Evolutionary conservation across 2,329 filamentous ascomycete species (phyloP).

Genomic region (Monosporascus sp.): DNA sequence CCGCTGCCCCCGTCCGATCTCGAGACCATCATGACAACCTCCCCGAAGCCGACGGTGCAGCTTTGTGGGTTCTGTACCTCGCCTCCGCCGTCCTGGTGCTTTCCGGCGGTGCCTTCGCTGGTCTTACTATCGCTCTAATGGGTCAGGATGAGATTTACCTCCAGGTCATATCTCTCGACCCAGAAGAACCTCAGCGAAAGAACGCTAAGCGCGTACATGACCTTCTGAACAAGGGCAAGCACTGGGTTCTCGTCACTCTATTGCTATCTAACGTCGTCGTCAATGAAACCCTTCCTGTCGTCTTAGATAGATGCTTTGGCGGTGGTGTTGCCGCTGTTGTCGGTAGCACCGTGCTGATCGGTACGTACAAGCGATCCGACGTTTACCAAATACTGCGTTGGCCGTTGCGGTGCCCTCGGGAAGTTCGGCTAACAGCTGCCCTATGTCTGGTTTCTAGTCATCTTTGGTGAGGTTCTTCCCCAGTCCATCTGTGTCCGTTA

Average conservation of each 20-base stretch:
- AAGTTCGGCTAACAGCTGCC: too few species aligned
- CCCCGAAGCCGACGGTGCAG: slow-evolving; percentile 53
- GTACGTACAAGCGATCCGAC: slow-evolving; percentile 43
- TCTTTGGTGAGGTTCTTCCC: slow-evolving; percentile 94
- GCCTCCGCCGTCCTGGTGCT: slow-evolving; percentile 78
- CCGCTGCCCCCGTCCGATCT: slow-evolving; percentile 39
- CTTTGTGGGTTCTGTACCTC: slow-evolving; percentile 75
- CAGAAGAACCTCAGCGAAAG: slow-evolving; percentile 76
- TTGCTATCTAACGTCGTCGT: slow-evolving; percentile 95
- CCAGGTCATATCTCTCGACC: slow-evolving; percentile 84
- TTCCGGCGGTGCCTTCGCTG: slow-evolving; percentile 87
- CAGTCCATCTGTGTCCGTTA: slow-evolving; percentile 96
- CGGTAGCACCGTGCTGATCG: slow-evolving; percentile 88
- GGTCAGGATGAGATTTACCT: slow-evolving; percentile 92
- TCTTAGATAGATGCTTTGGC: slow-evolving; percentile 87
- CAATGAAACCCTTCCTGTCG: slow-evolving; percentile 92
- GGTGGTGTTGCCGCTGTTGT: slow-evolving; percentile 93
- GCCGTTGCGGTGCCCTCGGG: too few species aligned
- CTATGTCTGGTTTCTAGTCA: slow-evolving; percentile 55
- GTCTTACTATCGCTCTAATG: slow-evolving; percentile 77
- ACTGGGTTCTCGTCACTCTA: slow-evolving; percentile 95
- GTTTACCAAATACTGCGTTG: too few species aligned
- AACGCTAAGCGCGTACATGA: slow-evolving; percentile 78
- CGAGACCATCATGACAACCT: slow-evolving; percentile 37
- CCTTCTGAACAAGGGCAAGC: slow-evolving; percentile 82